Base-by-base conservation (phyloP, 1,284 basidiomycete species). In the Ceratobasidium papillatum region DNA sequence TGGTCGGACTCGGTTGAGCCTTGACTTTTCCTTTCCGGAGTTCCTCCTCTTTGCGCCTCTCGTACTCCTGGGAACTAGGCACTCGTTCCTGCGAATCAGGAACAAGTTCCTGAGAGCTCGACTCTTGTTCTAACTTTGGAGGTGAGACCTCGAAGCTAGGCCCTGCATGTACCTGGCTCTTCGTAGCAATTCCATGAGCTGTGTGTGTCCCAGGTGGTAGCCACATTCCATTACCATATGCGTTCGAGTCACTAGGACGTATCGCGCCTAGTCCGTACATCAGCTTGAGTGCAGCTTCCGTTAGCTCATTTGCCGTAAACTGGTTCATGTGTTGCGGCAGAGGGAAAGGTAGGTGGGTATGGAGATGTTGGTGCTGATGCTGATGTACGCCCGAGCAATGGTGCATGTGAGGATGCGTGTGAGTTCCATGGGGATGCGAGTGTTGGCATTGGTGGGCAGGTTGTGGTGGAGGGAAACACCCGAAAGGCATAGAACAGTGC, bases 291-390 rank as follows among this genome's bases (percentile, higher is more conserved):
- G 68, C 52, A 38, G 68, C 68, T 41, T 71, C 68, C 32, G 68
- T 71, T 11, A 71, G 27, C 17, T 71, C 38, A 17, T 71, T 59
- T 12, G 68, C 54, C n/a, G 68, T 59, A 30, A 71, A 47, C 17
- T 36, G 41, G 38, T 32, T 36, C 51, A 41, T 12, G 9, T 51
- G 51, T 41, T 58, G 54, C 17, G 68, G 68, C 12, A 51, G 41
- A 22, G 54, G 68, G 25, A 58, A 52, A 27, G 52, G 68, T 7
- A 54, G 27, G 34, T 71, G 68, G 12, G 54, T 58, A 43, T 71
- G 68, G 30, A 54, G 65, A 36, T 68, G 65, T 41, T 68, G 63
- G 30, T 65, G 63, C 30, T 68, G 68, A 54, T 71, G 68, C 34
- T 71, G 68, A 22, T 71, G 54, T 22, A 58, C 25, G 11, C 9